Evolutionary conservation across 2,329 filamentous ascomycete genomes (phyloP).

Genomic region (Xylariaceae sp.): DNA sequence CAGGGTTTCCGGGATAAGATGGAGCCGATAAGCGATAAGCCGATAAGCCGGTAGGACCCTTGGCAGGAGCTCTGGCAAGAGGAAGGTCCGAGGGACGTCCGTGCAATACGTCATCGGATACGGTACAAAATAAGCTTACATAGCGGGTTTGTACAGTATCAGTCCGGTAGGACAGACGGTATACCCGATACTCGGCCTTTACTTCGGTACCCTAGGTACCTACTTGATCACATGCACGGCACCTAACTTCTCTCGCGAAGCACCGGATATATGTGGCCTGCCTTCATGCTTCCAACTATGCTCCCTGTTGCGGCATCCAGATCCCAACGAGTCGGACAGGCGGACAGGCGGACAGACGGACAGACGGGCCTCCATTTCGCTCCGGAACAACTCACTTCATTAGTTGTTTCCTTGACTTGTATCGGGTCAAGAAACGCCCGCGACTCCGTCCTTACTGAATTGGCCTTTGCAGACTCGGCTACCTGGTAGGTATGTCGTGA

Average conservation of each 20-base stretch:
- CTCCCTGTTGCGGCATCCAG: too few species aligned
- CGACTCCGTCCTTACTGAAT: constrained; percentile 20
- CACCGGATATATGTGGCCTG: too few species aligned
- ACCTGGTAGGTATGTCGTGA: constrained; percentile 7
- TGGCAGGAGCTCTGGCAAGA: neutral
- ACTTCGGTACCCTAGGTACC: too few species aligned
- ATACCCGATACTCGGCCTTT: neutral
- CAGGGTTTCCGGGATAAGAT: too few species aligned
- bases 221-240: too few species aligned
- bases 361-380: too few species aligned
- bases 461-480: constrained; percentile 9
- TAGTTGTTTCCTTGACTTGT: neutral
- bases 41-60: constrained; percentile 8
- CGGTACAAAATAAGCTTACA: neutral
- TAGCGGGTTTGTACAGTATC: constrained; percentile 3
- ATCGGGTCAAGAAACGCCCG: neutral
- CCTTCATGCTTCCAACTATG: too few species aligned
- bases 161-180: neutral
- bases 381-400: neutral
- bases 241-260: too few species aligned
- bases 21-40: neutral
- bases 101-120: constrained; percentile 21
- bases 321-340: too few species aligned
- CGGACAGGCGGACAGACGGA: too few species aligned
- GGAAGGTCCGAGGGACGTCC: constrained; percentile 7